phyloP scores from a whole-genome alignment of 2,329 filamentous ascomycete species.

The Cercospora sesami region DNA sequence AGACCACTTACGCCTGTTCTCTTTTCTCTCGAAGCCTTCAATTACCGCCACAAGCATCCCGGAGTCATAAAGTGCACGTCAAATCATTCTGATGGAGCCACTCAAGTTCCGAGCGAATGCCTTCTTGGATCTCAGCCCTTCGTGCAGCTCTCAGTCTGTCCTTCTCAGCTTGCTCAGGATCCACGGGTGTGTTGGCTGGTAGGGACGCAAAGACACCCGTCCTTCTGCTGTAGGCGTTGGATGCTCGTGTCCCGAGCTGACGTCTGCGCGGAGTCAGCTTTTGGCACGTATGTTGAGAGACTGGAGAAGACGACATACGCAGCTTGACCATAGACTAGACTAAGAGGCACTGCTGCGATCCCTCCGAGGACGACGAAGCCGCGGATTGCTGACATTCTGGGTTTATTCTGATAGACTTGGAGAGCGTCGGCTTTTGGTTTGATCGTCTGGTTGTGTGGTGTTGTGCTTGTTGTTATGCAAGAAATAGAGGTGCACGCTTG shows the following conservation, averaged over 20 bases:
- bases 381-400: slow-evolving; percentile 11
- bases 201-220: slow-evolving; percentile 18
- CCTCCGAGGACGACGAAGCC: slow-evolving; percentile 14
- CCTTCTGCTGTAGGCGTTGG: slow-evolving; percentile 18
- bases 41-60: slow-evolving; percentile 13
- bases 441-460: not conserved
- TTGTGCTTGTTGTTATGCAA: slow-evolving; percentile 8
- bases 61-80: slow-evolving; percentile 20
- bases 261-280: slow-evolving; percentile 2
- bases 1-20: not conserved
- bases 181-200: slow-evolving; percentile 1
- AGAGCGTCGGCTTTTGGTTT: slow-evolving; percentile 1
- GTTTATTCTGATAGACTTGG: slow-evolving; percentile 6
- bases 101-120: slow-evolving; percentile 17
- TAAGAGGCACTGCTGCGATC: slow-evolving; percentile 14
- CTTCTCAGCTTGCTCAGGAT: slow-evolving; percentile 12
- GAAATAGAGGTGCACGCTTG: slow-evolving; percentile 19
- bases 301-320: slow-evolving; percentile 11
- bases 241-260: slow-evolving; percentile 15
- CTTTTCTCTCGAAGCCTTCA: not conserved
- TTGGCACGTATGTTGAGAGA: slow-evolving; percentile 4
- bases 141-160: slow-evolving; percentile 15
- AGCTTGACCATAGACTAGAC: slow-evolving; percentile 15
- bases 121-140: slow-evolving; percentile 12
- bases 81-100: slow-evolving; percentile 21